Percentiles rank a stretch among this genome's conserved stretches.
phyloP scores from a whole-genome alignment of 371 early-diverging fungal species.

The Haplosporangium sp. region DNA sequence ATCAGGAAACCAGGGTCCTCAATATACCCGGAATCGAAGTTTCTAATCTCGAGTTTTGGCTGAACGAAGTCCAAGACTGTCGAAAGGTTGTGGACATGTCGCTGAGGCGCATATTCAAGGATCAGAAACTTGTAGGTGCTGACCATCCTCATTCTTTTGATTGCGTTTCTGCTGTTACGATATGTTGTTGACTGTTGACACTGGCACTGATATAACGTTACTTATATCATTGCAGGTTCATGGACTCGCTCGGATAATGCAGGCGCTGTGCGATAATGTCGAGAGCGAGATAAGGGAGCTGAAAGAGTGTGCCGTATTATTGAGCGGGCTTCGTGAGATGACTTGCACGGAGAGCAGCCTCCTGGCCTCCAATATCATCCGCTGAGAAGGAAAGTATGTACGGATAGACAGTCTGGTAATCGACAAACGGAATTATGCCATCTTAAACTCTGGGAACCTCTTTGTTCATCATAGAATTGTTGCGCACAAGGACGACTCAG shows the following conservation, averaged over 20 bases:
- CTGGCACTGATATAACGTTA: not conserved
- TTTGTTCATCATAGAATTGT: not conserved
- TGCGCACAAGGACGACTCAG: too few relatives aligned
- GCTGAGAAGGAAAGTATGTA: not conserved
- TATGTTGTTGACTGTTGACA: not conserved
- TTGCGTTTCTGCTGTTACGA: not conserved
- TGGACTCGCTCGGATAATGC: conserved; percentile 22
- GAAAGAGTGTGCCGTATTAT: conserved; percentile 14
- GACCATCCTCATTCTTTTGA: not conserved
- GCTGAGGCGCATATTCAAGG: not conserved
- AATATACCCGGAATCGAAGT: conserved; percentile 18
- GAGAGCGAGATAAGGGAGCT: conserved; percentile 31
- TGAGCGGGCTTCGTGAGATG: conserved; percentile 17
- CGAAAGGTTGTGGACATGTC: conserved; percentile 7
- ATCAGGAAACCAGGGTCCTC: conserved; percentile 14
- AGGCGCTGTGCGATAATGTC: conserved; percentile 10
- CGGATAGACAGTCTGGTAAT: too few relatives aligned
- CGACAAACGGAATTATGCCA: too few relatives aligned
- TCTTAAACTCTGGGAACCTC: not conserved
- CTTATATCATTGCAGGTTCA: conserved; percentile 10
- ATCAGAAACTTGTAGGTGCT: conserved; percentile 21
- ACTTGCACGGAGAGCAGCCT: conserved; percentile 25
- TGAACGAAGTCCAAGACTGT: conserved; percentile 26
- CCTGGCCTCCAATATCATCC: not conserved
- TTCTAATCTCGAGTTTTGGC: conserved; percentile 23